Evolutionary conservation across 108 stramenopile genomes (phyloP), one percentile per base, ranked within the genome.

Genomic region (Nitzschia sp.): DNA sequence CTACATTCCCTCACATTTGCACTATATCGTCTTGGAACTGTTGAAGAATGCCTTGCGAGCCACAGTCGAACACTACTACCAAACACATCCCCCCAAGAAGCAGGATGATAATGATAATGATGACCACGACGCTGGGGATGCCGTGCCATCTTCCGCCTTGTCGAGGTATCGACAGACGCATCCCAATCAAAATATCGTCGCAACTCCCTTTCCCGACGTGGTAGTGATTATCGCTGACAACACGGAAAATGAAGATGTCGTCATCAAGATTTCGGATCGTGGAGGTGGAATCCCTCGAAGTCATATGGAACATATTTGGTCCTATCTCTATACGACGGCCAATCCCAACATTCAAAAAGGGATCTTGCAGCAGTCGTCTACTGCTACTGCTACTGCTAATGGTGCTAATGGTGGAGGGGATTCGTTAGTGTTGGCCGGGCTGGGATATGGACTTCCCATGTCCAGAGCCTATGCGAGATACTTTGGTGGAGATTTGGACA

Each of bases 381-480:
- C n/a, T n/a, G n/a, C n/a, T n/a, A n/a, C n/a, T n/a, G n/a, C n/a
- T n/a, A n/a, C n/a, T n/a, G 47, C 22, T 21, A 3, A 41, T 9
- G 25, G 8, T 1, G 30, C 22, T 46, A 21, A 27, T 31, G 16
- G 38, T 4, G 6, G 9, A 16, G 41, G 29, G 45, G 15, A 58
- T 30, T 8, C 29, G 2, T 50, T 50, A 21, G 36, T 71, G 9
- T 53, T 82, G 34, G 82, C 82, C 27, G 96, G 96, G 5, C 76
- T 90, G 38, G 92, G 91, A 50, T 97, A 96, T 67, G 97, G 97
- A 11, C 71, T 97, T 36, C 97, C 97, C n/a, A 94, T 97, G 53
- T 64, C 78, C 26, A 50, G 97, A 26, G 74, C 84, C 25, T 97
- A 94, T 56, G 88, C 88, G 26, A 72, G 94, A 28, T 96, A 95